Evolutionary conservation across 495 filamentous ascomycete species (phyloP).

Genomic region (Elasticomyces elasticus): DNA sequence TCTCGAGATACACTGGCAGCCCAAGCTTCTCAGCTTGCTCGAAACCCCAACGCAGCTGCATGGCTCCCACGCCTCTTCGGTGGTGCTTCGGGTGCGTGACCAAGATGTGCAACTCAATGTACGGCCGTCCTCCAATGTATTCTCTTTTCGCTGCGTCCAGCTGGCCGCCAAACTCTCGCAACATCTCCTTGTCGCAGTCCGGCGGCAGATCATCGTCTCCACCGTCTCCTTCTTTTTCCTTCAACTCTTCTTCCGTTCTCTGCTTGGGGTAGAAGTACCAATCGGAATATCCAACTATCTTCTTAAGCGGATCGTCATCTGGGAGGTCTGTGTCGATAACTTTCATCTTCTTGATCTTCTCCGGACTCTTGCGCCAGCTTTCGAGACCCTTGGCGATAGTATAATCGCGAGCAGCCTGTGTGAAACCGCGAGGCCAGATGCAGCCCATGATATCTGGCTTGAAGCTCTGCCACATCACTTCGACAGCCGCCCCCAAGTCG

Average conservation of each 20-base stretch:
- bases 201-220: background rate
- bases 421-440: constrained; percentile 12
- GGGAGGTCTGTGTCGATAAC: constrained; percentile 15
- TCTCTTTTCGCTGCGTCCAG: constrained; percentile 3
- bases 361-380: constrained; percentile 6
- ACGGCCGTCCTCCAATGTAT: constrained; percentile 7
- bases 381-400: background rate
- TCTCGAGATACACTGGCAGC: constrained; percentile 19
- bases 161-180: constrained; percentile 8
- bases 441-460: constrained; percentile 7
- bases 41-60: constrained; percentile 18
- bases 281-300: constrained; percentile 7
- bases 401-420: background rate
- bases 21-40: constrained; percentile 20
- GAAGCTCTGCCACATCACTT: constrained; percentile 9
- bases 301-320: background rate
- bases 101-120: constrained; percentile 14
- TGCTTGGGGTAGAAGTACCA: constrained; percentile 15
- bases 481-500: constrained; percentile 10
- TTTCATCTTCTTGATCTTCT: constrained; percentile 9
- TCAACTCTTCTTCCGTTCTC: constrained; percentile 11
- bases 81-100: constrained; percentile 16
- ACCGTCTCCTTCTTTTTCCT: constrained; percentile 4
- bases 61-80: constrained; percentile 17
- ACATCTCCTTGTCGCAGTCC: background rate